A percentile compares a stretch with the other conserved stretches of the same genome.
These are phyloP conservation scores for Termitomyces sp. DNA, from an alignment of 768 basidiomycete species.

Conservation along the genomic window DNA sequence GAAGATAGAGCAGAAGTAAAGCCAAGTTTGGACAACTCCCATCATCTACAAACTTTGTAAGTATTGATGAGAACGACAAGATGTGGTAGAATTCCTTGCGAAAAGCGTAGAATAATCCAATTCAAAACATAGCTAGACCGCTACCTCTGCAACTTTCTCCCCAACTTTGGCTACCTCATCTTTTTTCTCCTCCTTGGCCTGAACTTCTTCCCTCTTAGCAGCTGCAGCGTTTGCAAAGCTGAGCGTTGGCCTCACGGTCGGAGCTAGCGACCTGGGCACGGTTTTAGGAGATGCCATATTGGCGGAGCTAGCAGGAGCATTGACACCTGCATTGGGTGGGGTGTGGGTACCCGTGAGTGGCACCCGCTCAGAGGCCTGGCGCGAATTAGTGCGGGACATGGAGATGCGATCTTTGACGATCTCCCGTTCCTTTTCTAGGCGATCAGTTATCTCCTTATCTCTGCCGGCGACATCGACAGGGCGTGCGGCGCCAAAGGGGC, in stretches of 20 bases:
- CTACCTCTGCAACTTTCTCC: conserved; percentile 19
- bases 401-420: conserved; percentile 47
- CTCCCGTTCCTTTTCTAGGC: conserved; percentile 66
- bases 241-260: conserved; percentile 65
- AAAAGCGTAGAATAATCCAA: conserved; percentile 4
- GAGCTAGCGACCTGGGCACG: conserved; percentile 28
- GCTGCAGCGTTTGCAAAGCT: conserved; percentile 86
- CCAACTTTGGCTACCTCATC: conserved; percentile 17
- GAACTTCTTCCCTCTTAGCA: conserved; percentile 47
- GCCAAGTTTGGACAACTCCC: too few relatives aligned
- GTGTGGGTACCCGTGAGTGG: conserved; percentile 27
- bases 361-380: conserved; percentile 45
- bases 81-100: conserved; percentile 2
- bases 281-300: conserved; percentile 25
- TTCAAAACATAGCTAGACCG: conserved; percentile 5
- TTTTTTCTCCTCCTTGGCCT: conserved; percentile 11
- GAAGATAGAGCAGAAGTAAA: too few relatives aligned
- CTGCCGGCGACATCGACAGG: conserved; percentile 80
- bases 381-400: conserved; percentile 52
- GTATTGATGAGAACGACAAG: background rate
- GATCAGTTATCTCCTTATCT: conserved; percentile 73
- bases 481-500: conserved; percentile 86
- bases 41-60: background rate
- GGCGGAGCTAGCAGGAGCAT: background rate
- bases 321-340: conserved; percentile 23